These are phyloP conservation scores for Solanum paucissectum DNA, from an alignment of 257 asterid genomes.

Conservation along the genomic window DNA sequence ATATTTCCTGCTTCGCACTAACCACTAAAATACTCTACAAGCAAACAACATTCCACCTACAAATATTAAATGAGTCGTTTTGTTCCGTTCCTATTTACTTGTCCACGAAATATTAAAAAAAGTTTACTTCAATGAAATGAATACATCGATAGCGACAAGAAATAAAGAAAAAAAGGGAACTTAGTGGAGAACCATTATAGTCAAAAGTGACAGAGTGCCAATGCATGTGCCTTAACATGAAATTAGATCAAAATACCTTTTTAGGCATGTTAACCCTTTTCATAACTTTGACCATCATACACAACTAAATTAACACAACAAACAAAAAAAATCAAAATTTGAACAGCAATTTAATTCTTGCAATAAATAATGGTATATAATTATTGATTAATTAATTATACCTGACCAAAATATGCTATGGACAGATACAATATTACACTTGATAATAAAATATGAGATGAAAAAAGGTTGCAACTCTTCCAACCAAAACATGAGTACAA, in stretches of 20 bases:
- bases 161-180: not conserved
- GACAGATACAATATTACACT: not conserved
- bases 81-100: not conserved
- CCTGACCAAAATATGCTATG: not conserved
- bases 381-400: not conserved
- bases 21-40: not conserved
- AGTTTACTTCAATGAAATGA: not conserved
- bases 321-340: not conserved
- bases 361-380: not conserved
- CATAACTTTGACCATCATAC: slow-evolving; percentile 22
- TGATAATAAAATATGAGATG: not conserved
- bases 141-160: not conserved
- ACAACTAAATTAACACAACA: not conserved
- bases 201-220: not conserved
- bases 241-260: not conserved
- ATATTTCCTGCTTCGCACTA: not conserved
- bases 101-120: not conserved
- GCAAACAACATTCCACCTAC: not conserved
- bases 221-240: slow-evolving; percentile 1
- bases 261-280: not conserved
- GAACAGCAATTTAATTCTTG: not conserved
- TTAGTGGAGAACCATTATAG: not conserved
- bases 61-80: too few relatives aligned
- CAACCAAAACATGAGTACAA: slow-evolving; percentile 38
- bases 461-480: slow-evolving; percentile 7